These are phyloP conservation scores for Yamadazyma membranifaciens DNA, from an alignment of 1,139 yeast species.

Conservation along the genomic window DNA sequence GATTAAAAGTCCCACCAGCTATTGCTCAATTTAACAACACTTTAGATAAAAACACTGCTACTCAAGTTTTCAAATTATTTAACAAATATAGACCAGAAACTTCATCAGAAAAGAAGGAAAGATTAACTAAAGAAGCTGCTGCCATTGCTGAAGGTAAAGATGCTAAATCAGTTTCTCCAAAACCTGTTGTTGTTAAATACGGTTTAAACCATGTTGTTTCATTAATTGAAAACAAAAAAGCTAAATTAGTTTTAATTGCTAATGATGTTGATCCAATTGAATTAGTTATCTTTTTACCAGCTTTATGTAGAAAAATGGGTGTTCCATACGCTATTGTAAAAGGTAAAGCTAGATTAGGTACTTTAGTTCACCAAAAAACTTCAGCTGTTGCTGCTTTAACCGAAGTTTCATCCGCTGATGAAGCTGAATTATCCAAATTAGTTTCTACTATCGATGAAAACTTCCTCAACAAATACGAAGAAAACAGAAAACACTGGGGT, in stretches of 20 bases:
- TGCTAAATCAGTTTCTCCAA: conserved; percentile 92
- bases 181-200: conserved; percentile 94
- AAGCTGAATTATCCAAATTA: conserved; percentile 89
- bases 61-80: conserved; percentile 93
- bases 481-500: conserved; percentile 98
- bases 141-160: conserved; percentile 97
- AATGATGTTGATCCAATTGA: conserved; percentile 99
- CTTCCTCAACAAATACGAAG: conserved; percentile 92
- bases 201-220: conserved; percentile 99
- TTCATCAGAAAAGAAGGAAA: conserved; percentile 94
- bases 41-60: conserved; percentile 97
- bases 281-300: conserved; percentile 94
- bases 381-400: conserved; percentile 96
- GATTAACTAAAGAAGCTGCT: conserved; percentile 98
- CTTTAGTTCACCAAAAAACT: conserved; percentile 95
- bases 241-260: conserved; percentile 93
- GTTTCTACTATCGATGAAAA: conserved; percentile 89
- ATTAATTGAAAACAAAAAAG: conserved; percentile 96
- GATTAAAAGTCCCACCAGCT: conserved; percentile 99
- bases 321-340: conserved; percentile 97
- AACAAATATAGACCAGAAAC: conserved; percentile 99
- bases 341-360: conserved; percentile 98
- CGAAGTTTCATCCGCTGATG: conserved; percentile 91
- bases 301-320: conserved; percentile 99
- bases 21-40: conserved; percentile 93